Base-by-base conservation (phyloP, 345 rosid species). In the Brassica incana region DNA sequence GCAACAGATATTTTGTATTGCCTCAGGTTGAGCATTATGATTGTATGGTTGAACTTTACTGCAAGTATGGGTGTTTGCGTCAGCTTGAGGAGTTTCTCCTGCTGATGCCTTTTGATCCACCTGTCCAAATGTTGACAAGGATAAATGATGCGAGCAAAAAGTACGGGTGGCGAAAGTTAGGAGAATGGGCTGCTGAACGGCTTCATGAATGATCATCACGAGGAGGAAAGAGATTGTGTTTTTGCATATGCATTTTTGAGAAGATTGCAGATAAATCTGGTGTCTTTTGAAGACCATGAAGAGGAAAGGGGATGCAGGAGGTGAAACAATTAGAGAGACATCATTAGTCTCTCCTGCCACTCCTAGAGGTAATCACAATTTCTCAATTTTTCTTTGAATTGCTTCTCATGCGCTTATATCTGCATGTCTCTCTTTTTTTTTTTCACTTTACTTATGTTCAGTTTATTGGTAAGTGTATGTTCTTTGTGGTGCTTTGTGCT, bases 21-120 rank as follows among this genome's bases (percentile, higher is more conserved):
- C 98, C 92, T 10, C 85, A 86, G 81, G 48, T 91, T 78, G 97
- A 92, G 82, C 97, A 90, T 83, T 88, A 92, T 73, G 90, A 89
- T 65, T 89, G 86, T 75, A 88, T 93, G 88, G 76, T 91, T 30
- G 89, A 91, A 70, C 88, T 91, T 59, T 91, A 84, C 52, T 71
- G 83, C 48, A 82, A 52, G 25, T 54, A 78, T 69, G 87, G 91
- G 38, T 74, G 70, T 74, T 77, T 78, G 83, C 75, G 74, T 33
- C 88, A 90, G 82, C 97, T 94, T 23, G 84, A 89, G 78, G 83
- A 85, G 12, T 92, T 94, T 83, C 80, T 90, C 43, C 82, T 81
- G 45, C 68, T 64, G 65, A 85, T 91, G 90, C 90, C 97, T 67
- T 88, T 90, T 76, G 88, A 90, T 71, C 97, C 91, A 56, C 88